Evolutionary conservation across 208 protist species (phyloP).

Genomic region (Acanthamoeba healyi): DNA sequence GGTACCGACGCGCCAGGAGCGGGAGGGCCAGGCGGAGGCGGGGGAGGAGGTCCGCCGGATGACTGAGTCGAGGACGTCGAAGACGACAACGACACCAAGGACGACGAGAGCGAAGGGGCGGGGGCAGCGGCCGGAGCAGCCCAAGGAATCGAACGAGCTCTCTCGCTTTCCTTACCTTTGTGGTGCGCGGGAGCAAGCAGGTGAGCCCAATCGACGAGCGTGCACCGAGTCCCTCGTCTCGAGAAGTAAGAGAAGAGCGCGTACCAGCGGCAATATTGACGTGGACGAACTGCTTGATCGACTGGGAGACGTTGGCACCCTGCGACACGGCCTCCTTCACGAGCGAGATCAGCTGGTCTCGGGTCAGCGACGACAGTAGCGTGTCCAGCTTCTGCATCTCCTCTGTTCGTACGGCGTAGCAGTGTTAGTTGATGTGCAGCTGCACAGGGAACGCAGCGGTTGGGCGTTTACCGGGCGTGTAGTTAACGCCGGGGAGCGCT

Average conservation of each 20-base stretch:
- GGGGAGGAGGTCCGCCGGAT: background rate
- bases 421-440: no score
- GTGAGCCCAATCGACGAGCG: no score
- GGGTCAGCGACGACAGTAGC: background rate
- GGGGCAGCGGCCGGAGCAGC: background rate
- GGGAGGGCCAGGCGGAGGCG: background rate
- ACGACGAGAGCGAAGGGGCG: background rate
- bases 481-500: background rate
- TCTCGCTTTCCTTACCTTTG: background rate
- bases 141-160: background rate
- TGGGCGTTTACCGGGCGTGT: background rate
- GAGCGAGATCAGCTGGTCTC: background rate
- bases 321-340: background rate
- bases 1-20: background rate
- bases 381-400: background rate
- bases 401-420: background rate
- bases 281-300: conserved; percentile 7
- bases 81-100: background rate
- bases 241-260: background rate
- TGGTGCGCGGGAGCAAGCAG: no score
- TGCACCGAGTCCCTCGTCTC: no score
- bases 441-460: no score
- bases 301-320: background rate
- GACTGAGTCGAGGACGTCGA: background rate
- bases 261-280: conserved; percentile 2